Evolutionary conservation across 2,329 filamentous ascomycete species (phyloP).

Genomic region (Microdochium trichocladiopsis): DNA sequence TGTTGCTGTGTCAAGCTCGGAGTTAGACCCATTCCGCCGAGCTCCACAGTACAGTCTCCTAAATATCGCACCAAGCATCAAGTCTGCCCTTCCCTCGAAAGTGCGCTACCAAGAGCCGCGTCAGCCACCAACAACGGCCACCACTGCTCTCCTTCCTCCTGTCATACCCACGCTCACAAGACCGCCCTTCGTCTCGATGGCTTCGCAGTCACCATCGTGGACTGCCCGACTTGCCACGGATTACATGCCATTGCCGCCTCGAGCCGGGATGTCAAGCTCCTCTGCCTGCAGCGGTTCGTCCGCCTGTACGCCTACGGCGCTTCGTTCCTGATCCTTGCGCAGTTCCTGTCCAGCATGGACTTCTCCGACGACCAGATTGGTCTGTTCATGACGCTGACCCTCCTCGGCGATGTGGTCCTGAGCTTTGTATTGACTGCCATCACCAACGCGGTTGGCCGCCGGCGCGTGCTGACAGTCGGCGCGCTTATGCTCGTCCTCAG

Average conservation of each 20-base stretch:
- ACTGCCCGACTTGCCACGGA: background rate
- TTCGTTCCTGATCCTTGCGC: slow-evolving; percentile 5
- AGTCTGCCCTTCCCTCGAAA: too few relatives aligned
- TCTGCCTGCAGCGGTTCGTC: slow-evolving; percentile 51
- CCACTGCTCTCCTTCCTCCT: too few relatives aligned
- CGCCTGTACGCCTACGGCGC: slow-evolving; percentile 44
- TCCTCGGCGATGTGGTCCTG: slow-evolving; percentile 33
- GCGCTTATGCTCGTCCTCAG: slow-evolving; percentile 28
- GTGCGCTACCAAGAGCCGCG: too few relatives aligned
- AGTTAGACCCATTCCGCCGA: too few relatives aligned
- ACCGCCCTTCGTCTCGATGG: too few relatives aligned
- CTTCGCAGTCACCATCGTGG: background rate
- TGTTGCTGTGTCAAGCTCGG: too few relatives aligned
- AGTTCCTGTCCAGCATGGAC: slow-evolving; percentile 27
- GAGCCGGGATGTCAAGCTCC: slow-evolving; percentile 33
- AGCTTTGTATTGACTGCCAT: slow-evolving; percentile 33
- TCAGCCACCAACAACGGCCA: too few relatives aligned
- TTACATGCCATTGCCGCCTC: background rate
- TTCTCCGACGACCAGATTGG: slow-evolving; percentile 31
- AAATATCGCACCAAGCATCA: too few relatives aligned
- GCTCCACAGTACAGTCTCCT: too few relatives aligned
- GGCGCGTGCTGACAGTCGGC: slow-evolving; percentile 25
- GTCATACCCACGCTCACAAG: too few relatives aligned
- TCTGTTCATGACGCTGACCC: slow-evolving; percentile 36
- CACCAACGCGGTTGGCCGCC: slow-evolving; percentile 29